Evolutionary conservation across 2,329 filamentous ascomycete genomes (phyloP), one percentile per base, ranked within the genome.

Genomic region (Iodosphaeria phyllophila): DNA sequence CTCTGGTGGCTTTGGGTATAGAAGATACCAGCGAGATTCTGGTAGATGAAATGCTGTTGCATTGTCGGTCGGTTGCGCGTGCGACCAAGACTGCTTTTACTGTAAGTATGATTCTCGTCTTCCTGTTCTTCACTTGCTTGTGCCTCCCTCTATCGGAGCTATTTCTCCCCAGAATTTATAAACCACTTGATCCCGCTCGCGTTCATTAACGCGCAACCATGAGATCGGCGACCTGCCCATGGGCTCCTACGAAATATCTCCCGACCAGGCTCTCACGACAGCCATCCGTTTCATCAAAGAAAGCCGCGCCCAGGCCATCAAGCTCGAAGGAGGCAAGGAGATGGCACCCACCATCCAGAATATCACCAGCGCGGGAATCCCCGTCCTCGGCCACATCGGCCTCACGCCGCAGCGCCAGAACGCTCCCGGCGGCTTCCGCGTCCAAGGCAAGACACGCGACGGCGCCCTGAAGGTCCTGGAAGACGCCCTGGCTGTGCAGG

Each of bases 1-100:
- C 86, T 30, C 95, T 98, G 89, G 89, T 98, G 4, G 83, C 84
- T 0, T 54, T 98, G 31, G 89, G 89, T 17, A 86, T 95, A 79
- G 71, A 86, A 39, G 86, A 95, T 47, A 98, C 89, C 1, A 91
- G 75, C 43, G 84, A 93, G 48, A 66, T 98, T 2, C 44, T 76
- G 10, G 56, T 95, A 26, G 89, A 95, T 24, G 89, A 95, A 44
- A 98, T 98, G 86, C 52, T 98, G 29, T 52, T 95, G 41, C 86
- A 95, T 51, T 93, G 84, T 48, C 73, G 78, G 32, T 89, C 80
- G 24, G 89, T 98, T 9, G 69, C 78, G 13, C 66, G 89, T 26
- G 89, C 83, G 8, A 77, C 76, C 19, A 78, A 74, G 40, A 60
- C 67, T 11, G 74, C 83, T 11, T 95, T 98, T 46, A 80, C 77